A percentile compares a stretch with the other conserved stretches of the same genome.
phyloP scores from a whole-genome alignment of 805 yeast genomes.

The Pachysolen tannophilus region DNA sequence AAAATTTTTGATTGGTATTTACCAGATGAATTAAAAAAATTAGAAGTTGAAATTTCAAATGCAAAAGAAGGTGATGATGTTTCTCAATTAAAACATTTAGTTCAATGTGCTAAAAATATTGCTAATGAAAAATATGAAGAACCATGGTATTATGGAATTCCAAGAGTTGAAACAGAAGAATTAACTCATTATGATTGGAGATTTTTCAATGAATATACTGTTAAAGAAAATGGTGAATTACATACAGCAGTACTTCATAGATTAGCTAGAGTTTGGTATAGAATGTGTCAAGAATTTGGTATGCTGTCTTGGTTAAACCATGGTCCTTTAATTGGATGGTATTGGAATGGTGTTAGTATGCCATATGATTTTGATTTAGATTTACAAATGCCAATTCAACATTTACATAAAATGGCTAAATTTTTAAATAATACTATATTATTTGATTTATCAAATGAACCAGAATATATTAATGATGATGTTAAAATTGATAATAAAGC shows the following conservation, averaged over 20 bases:
- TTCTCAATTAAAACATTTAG: slow-evolving; percentile 2
- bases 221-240: slow-evolving; percentile 23
- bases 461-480: slow-evolving; percentile 40
- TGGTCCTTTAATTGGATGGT: slow-evolving; percentile 50
- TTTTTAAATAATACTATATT: slow-evolving; percentile 35
- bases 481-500: slow-evolving; percentile 28
- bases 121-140: slow-evolving; percentile 1
- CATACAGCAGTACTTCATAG: slow-evolving; percentile 30
- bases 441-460: slow-evolving; percentile 25
- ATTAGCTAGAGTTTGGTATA: slow-evolving; percentile 37
- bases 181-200: slow-evolving; percentile 39
- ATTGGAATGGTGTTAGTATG: slow-evolving; percentile 48
- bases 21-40: slow-evolving; percentile 4
- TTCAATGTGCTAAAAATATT: slow-evolving; percentile 1
- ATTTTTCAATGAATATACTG: slow-evolving; percentile 36
- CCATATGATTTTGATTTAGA: slow-evolving; percentile 60
- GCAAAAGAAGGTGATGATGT: background rate
- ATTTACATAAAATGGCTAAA: slow-evolving; percentile 24
- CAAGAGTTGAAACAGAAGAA: slow-evolving; percentile 5
- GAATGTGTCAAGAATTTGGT: slow-evolving; percentile 33
- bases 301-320: slow-evolving; percentile 51
- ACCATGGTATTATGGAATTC: slow-evolving; percentile 9
- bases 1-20: slow-evolving; percentile 5
- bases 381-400: slow-evolving; percentile 43
- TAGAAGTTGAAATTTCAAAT: slow-evolving; percentile 1